Conservation (phyloP, 1,284 basidiomycete species). For the Thecaphora frezii region DNA sequence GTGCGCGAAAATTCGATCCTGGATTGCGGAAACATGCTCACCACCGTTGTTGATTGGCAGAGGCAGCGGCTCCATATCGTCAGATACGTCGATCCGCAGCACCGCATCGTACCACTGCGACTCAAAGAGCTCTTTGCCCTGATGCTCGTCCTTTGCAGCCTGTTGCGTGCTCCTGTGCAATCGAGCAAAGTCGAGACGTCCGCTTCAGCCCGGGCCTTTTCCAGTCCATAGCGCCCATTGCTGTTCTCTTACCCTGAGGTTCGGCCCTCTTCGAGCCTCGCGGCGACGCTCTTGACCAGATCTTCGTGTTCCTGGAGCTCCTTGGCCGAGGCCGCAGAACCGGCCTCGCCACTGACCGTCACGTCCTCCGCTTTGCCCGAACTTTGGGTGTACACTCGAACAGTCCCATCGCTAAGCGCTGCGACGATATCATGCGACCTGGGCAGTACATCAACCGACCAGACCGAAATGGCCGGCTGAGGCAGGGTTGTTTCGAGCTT, state of each 20-base stretch:
- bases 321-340: background rate
- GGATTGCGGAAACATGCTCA: too few relatives aligned
- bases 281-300: background rate
- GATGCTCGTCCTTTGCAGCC: background rate
- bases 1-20: too few relatives aligned
- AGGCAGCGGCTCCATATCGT: slow-evolving; percentile 25
- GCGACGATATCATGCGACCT: slow-evolving; percentile 27
- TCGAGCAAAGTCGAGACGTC: too few relatives aligned
- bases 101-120: slow-evolving; percentile 30
- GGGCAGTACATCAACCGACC: slow-evolving; percentile 27
- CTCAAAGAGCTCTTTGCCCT: slow-evolving; percentile 5
- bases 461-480: slow-evolving; percentile 29
- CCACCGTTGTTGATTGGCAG: slow-evolving; percentile 22
- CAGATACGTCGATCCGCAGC: slow-evolving; percentile 33
- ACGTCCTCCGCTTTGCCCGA: slow-evolving; percentile 4
- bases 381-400: slow-evolving; percentile 29
- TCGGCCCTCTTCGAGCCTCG: background rate
- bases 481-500: slow-evolving; percentile 15
- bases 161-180: too few relatives aligned
- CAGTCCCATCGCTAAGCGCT: slow-evolving; percentile 26
- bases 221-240: too few relatives aligned
- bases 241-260: background rate
- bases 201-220: too few relatives aligned
- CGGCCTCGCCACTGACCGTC: background rate
- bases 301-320: background rate